A percentile compares a stretch with the other conserved stretches of the same genome.
These are phyloP conservation scores for Cystoderma amianthinum DNA, from an alignment of 768 basidiomycete species.

Conservation along the genomic window DNA sequence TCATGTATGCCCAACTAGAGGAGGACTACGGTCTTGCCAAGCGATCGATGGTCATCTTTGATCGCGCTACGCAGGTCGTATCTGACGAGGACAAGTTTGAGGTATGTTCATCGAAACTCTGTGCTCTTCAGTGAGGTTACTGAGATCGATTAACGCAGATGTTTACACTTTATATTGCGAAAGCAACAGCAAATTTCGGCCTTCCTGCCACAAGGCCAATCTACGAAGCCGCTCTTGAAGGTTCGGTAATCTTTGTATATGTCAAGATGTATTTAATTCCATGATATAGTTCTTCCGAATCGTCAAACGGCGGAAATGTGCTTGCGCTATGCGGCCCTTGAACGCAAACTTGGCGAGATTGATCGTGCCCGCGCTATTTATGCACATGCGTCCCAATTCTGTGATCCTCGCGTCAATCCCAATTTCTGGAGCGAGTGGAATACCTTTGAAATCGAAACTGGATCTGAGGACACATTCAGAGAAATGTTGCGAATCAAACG, in stretches of 20 bases:
- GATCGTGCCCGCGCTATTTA: constrained; percentile 95
- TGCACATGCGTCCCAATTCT: constrained; percentile 97
- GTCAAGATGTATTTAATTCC: not conserved
- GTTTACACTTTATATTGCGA: constrained; percentile 96
- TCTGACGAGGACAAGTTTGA: constrained; percentile 92
- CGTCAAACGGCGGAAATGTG: constrained; percentile 97
- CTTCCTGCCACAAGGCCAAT: constrained; percentile 94
- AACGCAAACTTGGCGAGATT: constrained; percentile 98
- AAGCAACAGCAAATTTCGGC: constrained; percentile 93
- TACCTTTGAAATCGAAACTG: constrained; percentile 95
- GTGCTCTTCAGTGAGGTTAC: not conserved
- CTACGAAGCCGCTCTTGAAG: constrained; percentile 91
- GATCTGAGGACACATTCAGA: constrained; percentile 96
- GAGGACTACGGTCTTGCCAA: constrained; percentile 95
- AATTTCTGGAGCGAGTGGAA: constrained; percentile 98
- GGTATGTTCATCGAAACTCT: constrained; percentile 36
- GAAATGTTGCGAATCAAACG: constrained; percentile 95
- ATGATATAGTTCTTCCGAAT: constrained; percentile 65
- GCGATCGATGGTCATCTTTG: constrained; percentile 92
- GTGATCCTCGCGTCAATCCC: constrained; percentile 87
- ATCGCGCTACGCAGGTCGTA: constrained; percentile 84
- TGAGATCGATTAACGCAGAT: too few relatives aligned
- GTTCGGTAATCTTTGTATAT: constrained; percentile 13
- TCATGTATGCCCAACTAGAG: constrained; percentile 95
- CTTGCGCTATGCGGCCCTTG: constrained; percentile 89